Base-by-base conservation (phyloP, 2,329 filamentous ascomycete genomes). In the Parasarocladium wereldwijsianum region DNA sequence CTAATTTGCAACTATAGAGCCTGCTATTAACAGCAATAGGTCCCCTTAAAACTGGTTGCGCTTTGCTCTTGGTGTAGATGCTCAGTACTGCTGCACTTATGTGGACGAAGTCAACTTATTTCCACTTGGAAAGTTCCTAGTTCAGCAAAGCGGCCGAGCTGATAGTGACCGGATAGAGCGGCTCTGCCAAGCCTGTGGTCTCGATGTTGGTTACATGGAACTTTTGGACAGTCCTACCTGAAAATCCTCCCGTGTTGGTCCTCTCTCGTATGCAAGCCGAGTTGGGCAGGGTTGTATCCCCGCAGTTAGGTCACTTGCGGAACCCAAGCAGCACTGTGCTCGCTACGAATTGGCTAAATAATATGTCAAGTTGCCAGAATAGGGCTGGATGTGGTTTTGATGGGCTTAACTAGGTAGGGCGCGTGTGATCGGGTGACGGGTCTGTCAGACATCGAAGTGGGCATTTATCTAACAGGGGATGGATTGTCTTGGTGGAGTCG, bases 401-500 rank as follows among this genome's bases (percentile, higher is more conserved):
- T 21, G 8, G n/a, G 8, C 20, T 21, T 8, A 21, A 21, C 20
- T 21, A n/a, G 20, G 20, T 21, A n/a, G 20, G n/a, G 20, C 20
- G n/a, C 20, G 8, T 21, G 20, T 21, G 20, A 7, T 6, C 12
- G 24, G 9, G 14, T 17, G 18, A n/a, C n/a, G n/a, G n/a, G n/a
- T n/a, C 8, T 26, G 24, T 17, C 24, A 26, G 24, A 26, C 8
- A n/a, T n/a, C n/a, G n/a, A 26, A 26, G 24, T 26, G 14, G 9
- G 24, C n/a, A n/a, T n/a, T n/a, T 26, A 15, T 8, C 18, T 15
- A 26, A 26, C 24, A 26, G 24, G 10, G 14, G 7, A 26, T 26
- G 24, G 24, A 12, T 7, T 12, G 24, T 26, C 24, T 26, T 26
- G 14, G 24, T 26, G 11, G 24, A 26, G 24, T 26, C 24, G 24